Conservation (phyloP, 2,329 filamentous ascomycete genomes). For the Pseudomassariella vexata region DNA sequence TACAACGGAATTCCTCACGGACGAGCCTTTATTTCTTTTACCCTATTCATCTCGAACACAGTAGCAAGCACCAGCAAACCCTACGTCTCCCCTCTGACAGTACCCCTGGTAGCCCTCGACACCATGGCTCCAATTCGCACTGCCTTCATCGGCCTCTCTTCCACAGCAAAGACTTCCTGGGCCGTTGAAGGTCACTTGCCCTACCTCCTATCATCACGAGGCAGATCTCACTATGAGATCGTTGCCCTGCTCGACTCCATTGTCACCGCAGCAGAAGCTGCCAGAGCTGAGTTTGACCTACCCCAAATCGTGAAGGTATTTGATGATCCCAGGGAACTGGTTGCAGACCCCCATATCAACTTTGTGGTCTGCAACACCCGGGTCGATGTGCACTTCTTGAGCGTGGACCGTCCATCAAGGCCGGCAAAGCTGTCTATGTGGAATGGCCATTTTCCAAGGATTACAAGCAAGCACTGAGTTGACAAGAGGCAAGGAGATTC, state of each 20-base stretch:
- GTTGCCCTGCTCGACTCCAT: conserved; percentile 48
- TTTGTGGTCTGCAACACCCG: conserved; percentile 49
- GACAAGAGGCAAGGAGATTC: conserved; percentile 23
- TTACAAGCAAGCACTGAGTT: conserved; percentile 34
- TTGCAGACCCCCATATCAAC: conserved; percentile 43
- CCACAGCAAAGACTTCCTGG: conserved; percentile 46
- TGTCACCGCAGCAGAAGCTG: conserved; percentile 33
- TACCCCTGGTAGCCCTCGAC: too few species aligned
- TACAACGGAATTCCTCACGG: too few species aligned
- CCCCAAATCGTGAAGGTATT: conserved; percentile 38
- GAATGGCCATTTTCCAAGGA: conserved; percentile 54
- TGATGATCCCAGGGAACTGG: conserved; percentile 41
- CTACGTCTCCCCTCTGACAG: too few species aligned
- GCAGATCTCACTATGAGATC: conserved; percentile 38
- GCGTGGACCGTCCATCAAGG: conserved; percentile 39
- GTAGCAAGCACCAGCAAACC: too few species aligned
- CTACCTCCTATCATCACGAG: conserved; percentile 44
- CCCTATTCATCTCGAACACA: too few species aligned
- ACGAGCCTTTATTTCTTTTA: too few species aligned
- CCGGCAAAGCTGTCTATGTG: conserved; percentile 47
- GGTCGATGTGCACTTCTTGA: conserved; percentile 45
- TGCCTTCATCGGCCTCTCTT: conserved; percentile 53
- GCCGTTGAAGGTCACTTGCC: conserved; percentile 51
- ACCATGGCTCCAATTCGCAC: conserved; percentile 46
- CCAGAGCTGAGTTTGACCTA: conserved; percentile 37